These are phyloP conservation scores for Pythium chondricola DNA, from an alignment of 352 stramenopile genomes.

Conservation along the genomic window DNA sequence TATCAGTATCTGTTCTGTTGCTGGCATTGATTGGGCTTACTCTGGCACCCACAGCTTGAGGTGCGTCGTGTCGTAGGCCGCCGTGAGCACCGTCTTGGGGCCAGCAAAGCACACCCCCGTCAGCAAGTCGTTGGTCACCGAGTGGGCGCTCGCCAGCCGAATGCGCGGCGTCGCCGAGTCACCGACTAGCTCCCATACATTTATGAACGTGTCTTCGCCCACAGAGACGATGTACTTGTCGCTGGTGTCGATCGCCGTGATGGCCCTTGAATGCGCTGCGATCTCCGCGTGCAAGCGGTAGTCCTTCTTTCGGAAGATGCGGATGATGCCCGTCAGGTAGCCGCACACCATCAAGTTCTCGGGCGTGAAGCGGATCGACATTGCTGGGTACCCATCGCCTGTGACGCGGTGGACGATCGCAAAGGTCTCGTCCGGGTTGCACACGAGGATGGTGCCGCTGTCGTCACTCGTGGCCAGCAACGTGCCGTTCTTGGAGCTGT, in stretches of 20 bases:
- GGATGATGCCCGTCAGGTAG: slow-evolving; percentile 53
- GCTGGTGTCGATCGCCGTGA: slow-evolving; percentile 53
- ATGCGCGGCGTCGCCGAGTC: slow-evolving; percentile 20
- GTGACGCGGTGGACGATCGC: slow-evolving; percentile 56
- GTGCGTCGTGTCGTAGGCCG: slow-evolving; percentile 57
- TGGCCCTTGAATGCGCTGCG: slow-evolving; percentile 55
- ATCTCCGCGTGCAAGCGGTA: slow-evolving; percentile 59
- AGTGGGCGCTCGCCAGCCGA: slow-evolving; percentile 55
- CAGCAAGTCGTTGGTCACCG: slow-evolving; percentile 55
- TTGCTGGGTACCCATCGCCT: slow-evolving; percentile 36
- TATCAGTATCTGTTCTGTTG: too few species aligned
- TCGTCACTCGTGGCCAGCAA: slow-evolving; percentile 56
- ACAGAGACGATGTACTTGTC: slow-evolving; percentile 53
- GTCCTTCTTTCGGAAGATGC: slow-evolving; percentile 41
- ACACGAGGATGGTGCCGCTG: slow-evolving; percentile 49
- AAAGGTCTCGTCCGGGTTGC: slow-evolving; percentile 43
- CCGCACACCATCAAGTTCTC: slow-evolving; percentile 50
- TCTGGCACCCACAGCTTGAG: slow-evolving; percentile 66
- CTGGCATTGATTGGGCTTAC: too few species aligned
- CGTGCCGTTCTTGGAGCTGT: slow-evolving; percentile 29
- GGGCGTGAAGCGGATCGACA: slow-evolving; percentile 43
- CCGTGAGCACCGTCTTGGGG: slow-evolving; percentile 45
- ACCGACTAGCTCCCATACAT: slow-evolving; percentile 58
- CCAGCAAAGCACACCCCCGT: slow-evolving; percentile 46
- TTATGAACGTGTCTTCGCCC: slow-evolving; percentile 73